phyloP scores from a whole-genome alignment of 1,284 basidiomycete genomes.

The Heterobasidion irregulare region DNA sequence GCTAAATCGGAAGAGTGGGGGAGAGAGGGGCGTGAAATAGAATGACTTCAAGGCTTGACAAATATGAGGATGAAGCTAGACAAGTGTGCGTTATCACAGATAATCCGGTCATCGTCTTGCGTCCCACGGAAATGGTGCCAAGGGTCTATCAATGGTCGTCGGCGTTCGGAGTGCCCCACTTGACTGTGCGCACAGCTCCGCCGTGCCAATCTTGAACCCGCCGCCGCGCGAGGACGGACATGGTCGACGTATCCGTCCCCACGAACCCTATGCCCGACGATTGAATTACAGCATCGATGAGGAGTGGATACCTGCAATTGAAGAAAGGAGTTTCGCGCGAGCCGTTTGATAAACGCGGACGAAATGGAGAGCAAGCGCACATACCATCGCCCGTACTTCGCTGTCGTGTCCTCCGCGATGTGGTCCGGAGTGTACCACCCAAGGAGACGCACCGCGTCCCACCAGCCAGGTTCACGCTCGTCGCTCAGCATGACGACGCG shows the following conservation, averaged over 20 bases:
- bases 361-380: constrained; percentile 12
- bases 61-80: no score
- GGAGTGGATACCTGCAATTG: constrained; percentile 46
- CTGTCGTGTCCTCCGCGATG: constrained; percentile 33
- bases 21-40: no score
- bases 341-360: neutral
- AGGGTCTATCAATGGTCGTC: constrained; percentile 18
- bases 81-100: no score
- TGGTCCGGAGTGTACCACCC: constrained; percentile 59
- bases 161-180: constrained; percentile 36
- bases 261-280: constrained; percentile 58
- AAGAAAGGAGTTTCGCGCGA: neutral
- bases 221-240: constrained; percentile 54
- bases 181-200: constrained; percentile 40
- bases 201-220: constrained; percentile 58
- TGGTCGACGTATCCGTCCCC: constrained; percentile 61
- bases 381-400: constrained; percentile 51
- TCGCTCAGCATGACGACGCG: constrained; percentile 69
- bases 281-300: constrained; percentile 67
- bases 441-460: constrained; percentile 44
- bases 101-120: no score
- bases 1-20: no score
- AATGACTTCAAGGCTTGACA: no score
- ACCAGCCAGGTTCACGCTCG: constrained; percentile 57
- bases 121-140: neutral